A percentile compares a stretch with the other conserved stretches of the same genome.
These are phyloP conservation scores for Rhodotorula mucilaginosa DNA, from an alignment of 1,284 basidiomycete species.

Conservation along the genomic window DNA sequence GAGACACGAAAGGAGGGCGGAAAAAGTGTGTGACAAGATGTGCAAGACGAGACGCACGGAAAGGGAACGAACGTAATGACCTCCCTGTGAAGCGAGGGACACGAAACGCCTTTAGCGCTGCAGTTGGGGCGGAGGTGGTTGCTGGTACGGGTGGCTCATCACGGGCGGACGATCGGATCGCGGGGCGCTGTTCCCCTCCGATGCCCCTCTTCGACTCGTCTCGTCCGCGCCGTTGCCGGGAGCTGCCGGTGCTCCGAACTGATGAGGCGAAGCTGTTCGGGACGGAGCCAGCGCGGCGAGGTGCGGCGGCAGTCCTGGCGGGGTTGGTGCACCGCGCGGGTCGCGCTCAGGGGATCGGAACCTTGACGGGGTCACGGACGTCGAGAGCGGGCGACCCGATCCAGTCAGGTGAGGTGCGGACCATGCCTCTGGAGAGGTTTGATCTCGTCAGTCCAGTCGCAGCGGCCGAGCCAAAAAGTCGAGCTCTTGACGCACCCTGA, in stretches of 20 bases:
- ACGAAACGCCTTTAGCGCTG: neutral
- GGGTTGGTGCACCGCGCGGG: neutral
- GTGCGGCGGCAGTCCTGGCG: neutral
- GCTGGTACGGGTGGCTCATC: too few relatives aligned
- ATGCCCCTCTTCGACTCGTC: constrained; percentile 1
- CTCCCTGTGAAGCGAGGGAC: too few relatives aligned
- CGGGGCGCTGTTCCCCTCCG: neutral
- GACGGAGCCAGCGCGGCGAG: neutral
- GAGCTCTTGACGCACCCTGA: constrained; percentile 9
- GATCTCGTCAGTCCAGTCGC: neutral
- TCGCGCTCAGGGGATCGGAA: constrained; percentile 9
- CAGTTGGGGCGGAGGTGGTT: neutral
- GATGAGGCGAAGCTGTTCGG: neutral
- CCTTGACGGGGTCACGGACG: constrained; percentile 17
- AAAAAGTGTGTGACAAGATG: too few relatives aligned
- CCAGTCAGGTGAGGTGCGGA: constrained; percentile 18
- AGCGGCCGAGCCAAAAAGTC: too few relatives aligned
- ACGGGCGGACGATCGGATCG: too few relatives aligned
- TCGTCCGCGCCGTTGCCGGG: neutral
- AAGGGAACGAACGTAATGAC: too few relatives aligned
- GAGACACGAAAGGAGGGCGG: too few relatives aligned
- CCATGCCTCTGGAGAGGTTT: constrained; percentile 16
- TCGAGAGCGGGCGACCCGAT: constrained; percentile 17
- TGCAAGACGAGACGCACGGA: too few relatives aligned
- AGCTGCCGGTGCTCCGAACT: neutral